Evolutionary conservation across 192 early-diverging fungal genomes (phyloP).

Genomic region (Endogone sp.): DNA sequence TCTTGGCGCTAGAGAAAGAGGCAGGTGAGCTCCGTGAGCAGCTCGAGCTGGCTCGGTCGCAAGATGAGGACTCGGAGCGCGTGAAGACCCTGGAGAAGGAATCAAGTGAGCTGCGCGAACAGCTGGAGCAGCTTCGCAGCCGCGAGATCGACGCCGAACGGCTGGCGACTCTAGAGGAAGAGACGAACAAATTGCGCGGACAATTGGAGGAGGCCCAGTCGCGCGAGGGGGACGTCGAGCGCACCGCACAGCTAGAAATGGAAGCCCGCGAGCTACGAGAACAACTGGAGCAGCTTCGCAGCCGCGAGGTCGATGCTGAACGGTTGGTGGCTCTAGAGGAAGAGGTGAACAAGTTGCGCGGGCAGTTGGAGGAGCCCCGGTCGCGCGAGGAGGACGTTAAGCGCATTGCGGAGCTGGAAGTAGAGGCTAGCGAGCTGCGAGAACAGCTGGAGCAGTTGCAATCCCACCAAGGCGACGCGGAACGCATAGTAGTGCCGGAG

Average conservation of each 20-base stretch:
- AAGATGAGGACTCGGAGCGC: neutral
- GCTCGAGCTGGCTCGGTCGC: neutral
- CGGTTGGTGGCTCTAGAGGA: neutral
- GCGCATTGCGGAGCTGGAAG: neutral
- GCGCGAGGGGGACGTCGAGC: neutral
- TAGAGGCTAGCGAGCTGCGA: neutral
- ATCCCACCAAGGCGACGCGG: neutral
- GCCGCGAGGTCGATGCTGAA: neutral
- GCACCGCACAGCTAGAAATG: neutral
- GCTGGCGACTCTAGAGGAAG: neutral
- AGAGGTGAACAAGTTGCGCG: neutral
- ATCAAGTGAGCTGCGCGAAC: neutral
- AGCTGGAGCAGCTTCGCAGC: neutral
- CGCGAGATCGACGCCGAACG: neutral
- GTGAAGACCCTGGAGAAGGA: neutral
- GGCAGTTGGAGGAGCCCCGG: neutral
- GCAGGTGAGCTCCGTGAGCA: neutral
- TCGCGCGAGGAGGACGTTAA: neutral
- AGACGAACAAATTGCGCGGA: neutral
- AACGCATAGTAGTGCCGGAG: neutral
- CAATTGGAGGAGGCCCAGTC: neutral
- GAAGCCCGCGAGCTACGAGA: neutral
- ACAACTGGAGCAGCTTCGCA: neutral
- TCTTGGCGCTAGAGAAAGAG: neutral
- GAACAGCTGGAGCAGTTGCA: neutral